Percentiles rank a stretch among this genome's conserved stretches.
These are phyloP conservation scores for Cladophialophora bantiana DNA, from an alignment of 2,329 filamentous ascomycete genomes.

Conservation along the genomic window DNA sequence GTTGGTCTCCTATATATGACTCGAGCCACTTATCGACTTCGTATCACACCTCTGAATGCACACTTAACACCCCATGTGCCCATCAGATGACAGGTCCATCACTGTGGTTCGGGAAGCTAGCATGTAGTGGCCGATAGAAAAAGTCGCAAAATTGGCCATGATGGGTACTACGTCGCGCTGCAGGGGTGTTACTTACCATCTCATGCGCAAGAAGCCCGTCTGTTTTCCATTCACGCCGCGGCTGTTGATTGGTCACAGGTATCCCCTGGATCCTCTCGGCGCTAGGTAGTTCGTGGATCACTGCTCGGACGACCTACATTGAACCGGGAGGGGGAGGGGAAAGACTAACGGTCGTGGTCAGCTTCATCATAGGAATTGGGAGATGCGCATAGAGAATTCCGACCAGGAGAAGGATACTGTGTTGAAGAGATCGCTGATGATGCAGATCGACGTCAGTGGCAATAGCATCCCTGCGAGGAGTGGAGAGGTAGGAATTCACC, in stretches of 20 bases:
- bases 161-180: neutral
- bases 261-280: neutral
- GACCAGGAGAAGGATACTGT: neutral
- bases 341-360: constrained; percentile 14
- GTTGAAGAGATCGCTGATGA: constrained; percentile 8
- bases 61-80: constrained; percentile 2
- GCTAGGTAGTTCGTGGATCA: neutral
- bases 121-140: neutral
- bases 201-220: neutral
- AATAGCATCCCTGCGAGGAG: constrained; percentile 8
- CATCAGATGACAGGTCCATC: constrained; percentile 20
- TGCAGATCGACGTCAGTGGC: constrained; percentile 35
- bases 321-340: constrained; percentile 20
- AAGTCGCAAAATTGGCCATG: neutral
- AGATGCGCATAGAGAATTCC: constrained; percentile 3
- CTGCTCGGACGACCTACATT: neutral
- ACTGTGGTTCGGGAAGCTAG: constrained; percentile 15
- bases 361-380: constrained; percentile 19
- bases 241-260: constrained; percentile 1
- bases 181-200: constrained; percentile 10
- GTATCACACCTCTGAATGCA: constrained; percentile 9
- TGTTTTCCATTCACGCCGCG: neutral
- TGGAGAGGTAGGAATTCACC: neutral
- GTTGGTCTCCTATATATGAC: constrained; percentile 2
- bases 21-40: constrained; percentile 1